Base-by-base conservation (phyloP, 495 filamentous ascomycete species). In the Penicillium atrosanguineum region DNA sequence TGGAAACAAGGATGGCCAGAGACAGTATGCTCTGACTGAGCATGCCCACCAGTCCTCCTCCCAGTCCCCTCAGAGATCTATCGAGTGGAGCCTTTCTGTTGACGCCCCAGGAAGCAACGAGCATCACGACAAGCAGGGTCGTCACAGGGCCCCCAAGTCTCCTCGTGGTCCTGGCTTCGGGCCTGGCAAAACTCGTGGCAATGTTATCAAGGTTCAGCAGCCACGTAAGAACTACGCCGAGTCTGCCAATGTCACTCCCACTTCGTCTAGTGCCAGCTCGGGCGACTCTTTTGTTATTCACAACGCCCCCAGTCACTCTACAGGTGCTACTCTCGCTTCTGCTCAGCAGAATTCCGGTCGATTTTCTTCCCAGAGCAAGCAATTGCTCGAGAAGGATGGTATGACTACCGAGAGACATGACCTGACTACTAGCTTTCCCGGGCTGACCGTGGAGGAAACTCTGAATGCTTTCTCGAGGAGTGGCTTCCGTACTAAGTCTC, bases 1-100 rank as follows among this genome's bases (percentile, higher is more conserved):
- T 18, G 28, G 60, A 21, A 48, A 58, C 25, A 39, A 38, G n/a
- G 62, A 59, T 28, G 29, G 50, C 42, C 59, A 54, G n/a, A 12
- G 4, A 5, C 31, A 34, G 28, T 31, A 34, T 11, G 12, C n/a
- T 40, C 6, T 40, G n/a, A 39, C 37, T 4, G 38, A 40, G 38
- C 0, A 16, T 40, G 19, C 18, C 12, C 39, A 25, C n/a, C 58
- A 44, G 28, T 16, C 20, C 45, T 55, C 25, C 1, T 12, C 11
- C 1, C 31, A 14, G 31, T 12, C 31, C 4, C 9, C 31, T 8
- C 31, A 34, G 31, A 11, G 31, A 14, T 12, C 31, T 14, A 12
- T 34, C 14, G 31, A 34, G 31, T 34, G 31, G 31, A 34, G 31
- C 11, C 9, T 8, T 12, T 14, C 31, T 34, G 31, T 12, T 15